Evolutionary conservation across 2,329 filamentous ascomycete species (phyloP).

Genomic region (Orbilia oligospora): DNA sequence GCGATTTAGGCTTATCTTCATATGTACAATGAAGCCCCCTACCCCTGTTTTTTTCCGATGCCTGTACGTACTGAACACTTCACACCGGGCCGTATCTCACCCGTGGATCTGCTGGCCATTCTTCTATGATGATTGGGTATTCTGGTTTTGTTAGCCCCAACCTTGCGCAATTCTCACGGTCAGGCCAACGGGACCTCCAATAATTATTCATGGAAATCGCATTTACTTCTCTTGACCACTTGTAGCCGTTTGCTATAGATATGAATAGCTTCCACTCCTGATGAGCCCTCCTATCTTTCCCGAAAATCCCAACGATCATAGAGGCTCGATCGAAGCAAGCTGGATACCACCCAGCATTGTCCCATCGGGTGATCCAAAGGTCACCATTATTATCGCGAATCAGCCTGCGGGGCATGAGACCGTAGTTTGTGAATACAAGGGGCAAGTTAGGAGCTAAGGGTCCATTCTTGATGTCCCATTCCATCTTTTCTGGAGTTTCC

Average conservation of each 20-base stretch:
- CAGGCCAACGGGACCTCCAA: no score
- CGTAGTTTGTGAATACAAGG: conserved; percentile 8
- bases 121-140: neutral
- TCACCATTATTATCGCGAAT: conserved; percentile 1
- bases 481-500: neutral
- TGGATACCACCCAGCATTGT: conserved; percentile 12
- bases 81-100: no score
- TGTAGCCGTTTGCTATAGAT: neutral
- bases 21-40: no score
- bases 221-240: neutral
- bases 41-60: no score
- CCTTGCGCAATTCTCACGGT: no score
- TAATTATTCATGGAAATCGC: no score
- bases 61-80: no score
- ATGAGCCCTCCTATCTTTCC: neutral
- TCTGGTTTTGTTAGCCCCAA: neutral
- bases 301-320: neutral
- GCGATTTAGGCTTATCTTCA: no score
- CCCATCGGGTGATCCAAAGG: conserved; percentile 11
- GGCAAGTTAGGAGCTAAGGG: neutral
- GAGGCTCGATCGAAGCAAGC: conserved; percentile 7
- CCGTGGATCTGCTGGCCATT: neutral
- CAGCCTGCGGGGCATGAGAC: neutral
- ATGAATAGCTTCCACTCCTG: neutral
- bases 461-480: neutral